A percentile compares a stretch with the other conserved stretches of the same genome.
phyloP scores from a whole-genome alignment of 1,284 basidiomycete species.

The Cutaneotrichosporon dermatis region DNA sequence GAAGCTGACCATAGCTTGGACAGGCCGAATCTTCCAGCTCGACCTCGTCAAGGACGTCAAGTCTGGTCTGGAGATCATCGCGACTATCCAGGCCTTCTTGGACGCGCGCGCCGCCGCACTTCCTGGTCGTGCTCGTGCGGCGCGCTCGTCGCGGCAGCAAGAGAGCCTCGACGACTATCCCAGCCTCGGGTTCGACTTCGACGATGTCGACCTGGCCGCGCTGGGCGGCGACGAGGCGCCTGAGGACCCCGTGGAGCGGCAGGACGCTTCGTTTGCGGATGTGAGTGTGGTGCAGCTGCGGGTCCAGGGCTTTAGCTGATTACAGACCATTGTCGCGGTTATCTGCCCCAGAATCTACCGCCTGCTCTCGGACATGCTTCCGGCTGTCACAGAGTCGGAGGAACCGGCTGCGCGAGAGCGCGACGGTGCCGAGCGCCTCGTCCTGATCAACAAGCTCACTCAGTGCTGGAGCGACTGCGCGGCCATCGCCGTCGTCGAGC shows the following conservation, averaged over 20 bases:
- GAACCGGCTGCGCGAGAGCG: constrained; percentile 20
- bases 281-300: neutral
- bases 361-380: constrained; percentile 56
- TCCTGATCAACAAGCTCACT: constrained; percentile 57
- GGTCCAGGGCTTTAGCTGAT: neutral
- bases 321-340: constrained; percentile 56
- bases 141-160: constrained; percentile 34
- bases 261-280: constrained; percentile 35
- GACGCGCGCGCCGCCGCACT: constrained; percentile 57
- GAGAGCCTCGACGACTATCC: constrained; percentile 68
- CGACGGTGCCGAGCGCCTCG: constrained; percentile 29
- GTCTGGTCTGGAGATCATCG: constrained; percentile 58
- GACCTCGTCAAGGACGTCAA: constrained; percentile 53
- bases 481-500: constrained; percentile 60
- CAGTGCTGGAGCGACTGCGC: constrained; percentile 75
- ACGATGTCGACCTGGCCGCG: constrained; percentile 30
- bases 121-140: constrained; percentile 53
- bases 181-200: constrained; percentile 44
- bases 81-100: constrained; percentile 63
- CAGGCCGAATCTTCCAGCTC: constrained; percentile 58
- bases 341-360: constrained; percentile 62
- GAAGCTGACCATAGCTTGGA: constrained; percentile 56
- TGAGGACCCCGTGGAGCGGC: constrained; percentile 27
- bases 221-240: constrained; percentile 31
- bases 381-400: constrained; percentile 38